Conservation (phyloP, 805 yeast species). For the Candida maltosa region DNA sequence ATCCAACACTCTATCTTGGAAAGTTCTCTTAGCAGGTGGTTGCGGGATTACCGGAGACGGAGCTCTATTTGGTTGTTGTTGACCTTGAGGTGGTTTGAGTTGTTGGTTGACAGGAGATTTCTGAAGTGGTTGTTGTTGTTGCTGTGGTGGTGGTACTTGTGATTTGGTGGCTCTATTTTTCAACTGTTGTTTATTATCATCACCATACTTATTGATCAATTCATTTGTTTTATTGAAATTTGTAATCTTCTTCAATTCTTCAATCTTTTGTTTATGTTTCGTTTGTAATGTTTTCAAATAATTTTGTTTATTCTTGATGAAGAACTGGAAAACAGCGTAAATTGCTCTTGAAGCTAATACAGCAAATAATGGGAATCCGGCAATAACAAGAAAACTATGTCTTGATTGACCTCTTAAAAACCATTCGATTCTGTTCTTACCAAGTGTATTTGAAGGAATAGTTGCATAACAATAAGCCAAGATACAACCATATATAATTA, state of each 20-base stretch:
- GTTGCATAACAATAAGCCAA: conserved; percentile 19
- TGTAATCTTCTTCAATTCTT: conserved; percentile 67
- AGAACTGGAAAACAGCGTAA: conserved; percentile 13
- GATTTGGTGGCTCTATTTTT: too few relatives aligned
- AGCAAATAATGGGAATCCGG: conserved; percentile 21
- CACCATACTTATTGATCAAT: conserved; percentile 57
- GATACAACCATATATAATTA: conserved; percentile 19
- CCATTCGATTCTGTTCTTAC: conserved; percentile 15
- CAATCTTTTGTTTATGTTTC: conserved; percentile 53
- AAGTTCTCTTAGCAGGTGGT: conserved; percentile 13
- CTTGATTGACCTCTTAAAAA: conserved; percentile 24
- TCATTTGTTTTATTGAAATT: conserved; percentile 74
- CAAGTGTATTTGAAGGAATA: conserved; percentile 11
- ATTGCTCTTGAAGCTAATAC: conserved; percentile 15
- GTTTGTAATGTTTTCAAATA: conserved; percentile 29
- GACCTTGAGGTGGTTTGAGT: neutral
- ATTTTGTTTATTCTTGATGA: conserved; percentile 18
- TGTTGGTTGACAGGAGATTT: conserved; percentile 3
- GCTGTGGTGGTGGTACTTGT: conserved; percentile 3
- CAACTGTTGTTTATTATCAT: conserved; percentile 5
- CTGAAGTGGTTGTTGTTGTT: conserved; percentile 1
- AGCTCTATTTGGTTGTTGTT: neutral
- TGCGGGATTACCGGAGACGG: neutral
- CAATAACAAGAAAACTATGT: conserved; percentile 13
- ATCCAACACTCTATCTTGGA: conserved; percentile 38